Conservation (phyloP, 345 rosid species). For the Lagerstroemia speciosa region DNA sequence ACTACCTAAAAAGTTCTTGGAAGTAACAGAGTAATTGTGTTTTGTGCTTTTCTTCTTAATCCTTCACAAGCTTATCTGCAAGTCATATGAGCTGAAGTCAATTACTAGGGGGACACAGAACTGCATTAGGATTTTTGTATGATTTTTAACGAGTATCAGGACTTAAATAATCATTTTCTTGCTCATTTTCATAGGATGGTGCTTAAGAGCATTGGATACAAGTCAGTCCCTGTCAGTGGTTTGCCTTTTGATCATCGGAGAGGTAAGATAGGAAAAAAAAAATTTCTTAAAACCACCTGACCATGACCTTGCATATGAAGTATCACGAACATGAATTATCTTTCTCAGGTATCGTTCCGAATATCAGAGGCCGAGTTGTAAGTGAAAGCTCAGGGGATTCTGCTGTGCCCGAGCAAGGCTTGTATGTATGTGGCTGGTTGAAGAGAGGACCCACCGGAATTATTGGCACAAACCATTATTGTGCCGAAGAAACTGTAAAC, state of each 20-base stretch:
- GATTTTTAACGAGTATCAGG: neutral
- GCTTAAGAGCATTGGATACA: conserved; percentile 91
- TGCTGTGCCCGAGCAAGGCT: conserved; percentile 41
- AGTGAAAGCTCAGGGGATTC: conserved; percentile 30
- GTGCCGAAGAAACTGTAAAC: conserved; percentile 91
- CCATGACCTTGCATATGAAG: neutral
- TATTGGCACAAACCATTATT: conserved; percentile 76
- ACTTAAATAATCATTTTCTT: neutral
- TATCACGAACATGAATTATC: neutral
- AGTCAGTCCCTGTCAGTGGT: conserved; percentile 61
- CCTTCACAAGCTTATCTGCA: neutral
- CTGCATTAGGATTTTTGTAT: neutral
- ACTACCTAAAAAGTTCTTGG: neutral
- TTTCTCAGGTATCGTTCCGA: conserved; percentile 64
- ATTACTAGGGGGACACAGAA: neutral
- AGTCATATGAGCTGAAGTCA: neutral
- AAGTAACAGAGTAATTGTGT: neutral
- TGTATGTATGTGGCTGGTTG: conserved; percentile 93
- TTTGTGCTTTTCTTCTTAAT: neutral
- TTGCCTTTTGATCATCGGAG: conserved; percentile 69
- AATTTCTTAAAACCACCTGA: neutral
- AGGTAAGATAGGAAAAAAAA: conserved; percentile 33
- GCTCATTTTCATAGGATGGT: conserved; percentile 45
- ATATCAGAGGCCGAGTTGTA: conserved; percentile 59
- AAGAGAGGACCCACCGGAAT: conserved; percentile 94